A percentile compares a stretch with the other conserved stretches of the same genome.
Evolutionary conservation across 495 filamentous ascomycete species (phyloP).

Genomic region (Bathelium albidoporum): DNA sequence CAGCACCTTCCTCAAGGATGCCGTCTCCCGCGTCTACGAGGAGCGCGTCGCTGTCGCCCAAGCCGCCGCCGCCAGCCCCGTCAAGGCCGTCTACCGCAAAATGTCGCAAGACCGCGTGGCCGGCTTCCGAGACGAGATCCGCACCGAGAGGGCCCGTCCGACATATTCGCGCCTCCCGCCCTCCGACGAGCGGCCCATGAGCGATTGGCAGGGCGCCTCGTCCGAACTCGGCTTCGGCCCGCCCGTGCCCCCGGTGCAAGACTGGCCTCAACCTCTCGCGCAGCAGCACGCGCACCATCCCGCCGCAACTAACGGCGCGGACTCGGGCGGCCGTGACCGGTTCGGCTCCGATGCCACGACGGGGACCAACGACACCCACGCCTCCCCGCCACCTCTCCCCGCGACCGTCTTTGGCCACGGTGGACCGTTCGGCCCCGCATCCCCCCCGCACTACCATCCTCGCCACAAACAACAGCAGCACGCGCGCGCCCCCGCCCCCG

Average conservation of each 20-base stretch:
- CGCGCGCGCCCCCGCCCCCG: too few relatives aligned
- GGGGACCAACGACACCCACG: background rate
- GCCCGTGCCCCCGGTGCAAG: slow-evolving; percentile 10
- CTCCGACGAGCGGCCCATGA: slow-evolving; percentile 30
- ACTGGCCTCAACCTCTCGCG: background rate
- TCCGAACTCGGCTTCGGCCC: slow-evolving; percentile 15
- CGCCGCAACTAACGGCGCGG: background rate
- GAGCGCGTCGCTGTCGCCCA: slow-evolving; percentile 32
- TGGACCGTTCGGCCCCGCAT: background rate
- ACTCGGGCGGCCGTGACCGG: background rate
- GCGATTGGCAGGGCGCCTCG: slow-evolving; percentile 19
- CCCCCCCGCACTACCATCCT: background rate
- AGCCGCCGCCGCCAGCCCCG: slow-evolving; percentile 18
- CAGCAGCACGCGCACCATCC: slow-evolving; percentile 5
- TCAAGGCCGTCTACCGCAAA: slow-evolving; percentile 23
- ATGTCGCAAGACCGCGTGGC: slow-evolving; percentile 18
- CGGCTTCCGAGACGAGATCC: slow-evolving; percentile 25
- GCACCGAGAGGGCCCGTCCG: slow-evolving; percentile 11
- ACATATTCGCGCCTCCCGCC: slow-evolving; percentile 16
- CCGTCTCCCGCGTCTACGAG: slow-evolving; percentile 49
- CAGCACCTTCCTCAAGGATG: slow-evolving; percentile 54
- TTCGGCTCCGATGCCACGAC: background rate
- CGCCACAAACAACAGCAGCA: too few relatives aligned
- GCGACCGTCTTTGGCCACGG: slow-evolving; percentile 22
- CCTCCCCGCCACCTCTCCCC: slow-evolving; percentile 19